Evolutionary conservation across 129 eudicot genomes (phyloP).

Genomic region (sunflower (Helianthus annuus)): DNA sequence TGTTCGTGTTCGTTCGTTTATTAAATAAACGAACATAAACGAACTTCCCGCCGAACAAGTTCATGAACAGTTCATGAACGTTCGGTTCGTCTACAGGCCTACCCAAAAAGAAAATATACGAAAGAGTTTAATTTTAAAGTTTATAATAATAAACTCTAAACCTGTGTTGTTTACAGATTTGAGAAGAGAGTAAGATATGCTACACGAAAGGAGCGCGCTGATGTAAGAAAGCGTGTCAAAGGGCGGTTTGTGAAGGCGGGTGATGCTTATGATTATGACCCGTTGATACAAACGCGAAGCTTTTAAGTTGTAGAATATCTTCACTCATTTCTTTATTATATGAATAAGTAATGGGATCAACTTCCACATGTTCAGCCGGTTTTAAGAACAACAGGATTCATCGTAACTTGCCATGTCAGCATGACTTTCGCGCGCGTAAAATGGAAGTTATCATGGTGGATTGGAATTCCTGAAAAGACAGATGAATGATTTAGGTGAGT

Average conservation of each 20-base stretch:
- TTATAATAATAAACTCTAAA: not conserved
- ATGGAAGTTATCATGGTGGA: not conserved
- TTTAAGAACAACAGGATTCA: conserved; percentile 20
- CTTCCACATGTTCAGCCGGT: conserved; percentile 4
- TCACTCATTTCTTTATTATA: conserved; percentile 17
- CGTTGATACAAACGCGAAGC: conserved; percentile 50
- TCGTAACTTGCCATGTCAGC: conserved; percentile 4
- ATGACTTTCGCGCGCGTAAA: not conserved
- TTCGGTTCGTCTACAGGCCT: no score
- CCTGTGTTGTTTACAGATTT: conserved; percentile 38
- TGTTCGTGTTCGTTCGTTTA: no score
- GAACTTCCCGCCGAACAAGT: no score
- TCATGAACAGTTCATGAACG: no score
- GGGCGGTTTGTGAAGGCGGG: conserved; percentile 79
- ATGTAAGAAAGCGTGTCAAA: conserved; percentile 72
- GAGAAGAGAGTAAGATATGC: conserved; percentile 64
- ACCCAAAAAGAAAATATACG: not conserved
- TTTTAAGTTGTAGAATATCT: conserved; percentile 31
- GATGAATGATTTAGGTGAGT: conserved; percentile 13
- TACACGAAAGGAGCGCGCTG: conserved; percentile 69
- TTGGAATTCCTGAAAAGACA: conserved; percentile 18
- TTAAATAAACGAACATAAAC: no score
- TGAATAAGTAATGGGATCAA: conserved; percentile 30
- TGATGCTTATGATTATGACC: conserved; percentile 71
- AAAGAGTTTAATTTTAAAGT: not conserved